Base-by-base conservation (phyloP, 345 rosid species). In the Toxicodendron radicans region DNA sequence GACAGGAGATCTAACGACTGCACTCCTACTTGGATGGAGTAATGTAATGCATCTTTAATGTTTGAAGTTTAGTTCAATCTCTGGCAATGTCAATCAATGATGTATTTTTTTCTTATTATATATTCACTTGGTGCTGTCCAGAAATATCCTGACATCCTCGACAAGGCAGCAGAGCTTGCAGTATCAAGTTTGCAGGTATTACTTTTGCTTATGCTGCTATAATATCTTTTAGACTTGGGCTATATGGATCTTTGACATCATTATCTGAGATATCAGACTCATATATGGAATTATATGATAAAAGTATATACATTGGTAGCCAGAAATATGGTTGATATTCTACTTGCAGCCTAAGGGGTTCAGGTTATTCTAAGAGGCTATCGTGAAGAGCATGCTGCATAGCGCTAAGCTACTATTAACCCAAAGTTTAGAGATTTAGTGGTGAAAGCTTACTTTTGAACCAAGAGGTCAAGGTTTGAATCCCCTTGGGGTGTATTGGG, bases 1-100 rank as follows among this genome's bases (percentile, higher is more conserved):
- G 76, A 93, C 97, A 0, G 99, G 99, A 80, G 99, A 95, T 89
- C 88, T 93, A 70, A 91, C 84, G 91, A 95, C 99, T 43, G 97
- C 99, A 75, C 97, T 95, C 70, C 85, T 95, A 49, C 99, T 95
- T 63, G 99, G 99, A 77, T 93, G 99, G 99, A 95, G 98, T 82
- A 95, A 95, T 79, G 99, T 95, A 90, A 85, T 75, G 72, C 69
- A 52, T 68, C 66, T 79, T 49, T 11, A 24, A 35, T 38, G 51
- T 43, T 59, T 49, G 18, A 58, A 38, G 10, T 41, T 59, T 64
- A 53, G 27, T n/a, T 51, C 24, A 48, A 24, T n/a, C 3, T 54
- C 12, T 17, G 32, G 53, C n/a, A 56, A 32, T 58, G 74, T 21
- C 21, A 41, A 16, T 56, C n/a, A 14, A 24, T 16, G 6, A 51